Percentiles rank a stretch among this genome's conserved stretches.
phyloP scores from a whole-genome alignment of 176 grass and related monocot species.

The Melocanna baccifera region DNA sequence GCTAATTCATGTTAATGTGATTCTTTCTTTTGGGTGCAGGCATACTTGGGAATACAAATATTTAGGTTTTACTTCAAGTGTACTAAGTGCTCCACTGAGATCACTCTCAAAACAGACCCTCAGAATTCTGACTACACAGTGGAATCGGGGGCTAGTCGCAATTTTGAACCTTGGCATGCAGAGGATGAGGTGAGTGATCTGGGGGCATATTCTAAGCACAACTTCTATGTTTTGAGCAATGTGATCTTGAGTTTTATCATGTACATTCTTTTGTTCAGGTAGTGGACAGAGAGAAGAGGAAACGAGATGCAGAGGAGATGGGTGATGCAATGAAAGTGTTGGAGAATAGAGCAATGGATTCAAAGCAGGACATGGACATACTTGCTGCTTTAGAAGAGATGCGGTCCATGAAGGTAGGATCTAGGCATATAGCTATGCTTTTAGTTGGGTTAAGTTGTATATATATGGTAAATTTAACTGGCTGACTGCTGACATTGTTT shows the following conservation, averaged over 20 bases:
- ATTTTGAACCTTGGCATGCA: slow-evolving; percentile 78
- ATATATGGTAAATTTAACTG: too few relatives aligned
- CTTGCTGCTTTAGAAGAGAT: too few relatives aligned
- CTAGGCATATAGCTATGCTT: too few relatives aligned
- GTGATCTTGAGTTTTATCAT: slow-evolving; percentile 24
- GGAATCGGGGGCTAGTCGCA: slow-evolving; percentile 65
- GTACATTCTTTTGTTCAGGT: too few relatives aligned
- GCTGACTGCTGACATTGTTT: too few relatives aligned
- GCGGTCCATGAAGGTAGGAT: too few relatives aligned
- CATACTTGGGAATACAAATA: slow-evolving; percentile 74
- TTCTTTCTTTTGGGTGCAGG: slow-evolving; percentile 30
- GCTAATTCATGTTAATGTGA: background rate
- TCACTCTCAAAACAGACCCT: slow-evolving; percentile 81
- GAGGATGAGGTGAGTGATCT: slow-evolving; percentile 51
- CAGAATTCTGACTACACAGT: slow-evolving; percentile 80
- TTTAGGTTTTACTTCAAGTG: slow-evolving; percentile 86
- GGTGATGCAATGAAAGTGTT: too few relatives aligned
- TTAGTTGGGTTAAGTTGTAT: too few relatives aligned
- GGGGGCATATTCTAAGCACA: background rate
- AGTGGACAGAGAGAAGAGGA: too few relatives aligned
- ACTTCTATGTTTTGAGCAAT: background rate
- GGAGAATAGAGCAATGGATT: too few relatives aligned
- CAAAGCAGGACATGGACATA: too few relatives aligned
- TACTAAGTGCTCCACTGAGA: slow-evolving; percentile 73
- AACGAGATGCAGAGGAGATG: too few relatives aligned